phyloP scores from a whole-genome alignment of 768 basidiomycete species.

The Boletellus emodensis region DNA sequence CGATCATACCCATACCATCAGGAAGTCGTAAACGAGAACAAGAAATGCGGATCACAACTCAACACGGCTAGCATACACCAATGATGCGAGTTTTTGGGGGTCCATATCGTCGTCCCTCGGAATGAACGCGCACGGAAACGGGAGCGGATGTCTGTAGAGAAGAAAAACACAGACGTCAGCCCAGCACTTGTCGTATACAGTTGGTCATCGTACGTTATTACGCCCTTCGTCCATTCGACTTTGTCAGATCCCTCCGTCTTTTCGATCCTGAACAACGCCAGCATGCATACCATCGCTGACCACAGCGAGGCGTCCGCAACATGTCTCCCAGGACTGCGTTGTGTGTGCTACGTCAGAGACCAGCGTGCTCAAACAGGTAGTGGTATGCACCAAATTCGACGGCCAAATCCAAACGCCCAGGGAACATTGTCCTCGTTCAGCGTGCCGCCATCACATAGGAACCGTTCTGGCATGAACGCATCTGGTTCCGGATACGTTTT shows the following conservation, averaged over 20 bases:
- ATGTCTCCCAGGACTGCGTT: slow-evolving; percentile 17
- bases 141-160: slow-evolving; percentile 10
- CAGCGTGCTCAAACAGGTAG: neutral
- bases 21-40: neutral
- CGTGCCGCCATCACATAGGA: slow-evolving; percentile 20
- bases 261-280: slow-evolving; percentile 16
- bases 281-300: slow-evolving; percentile 19
- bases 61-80: slow-evolving; percentile 6
- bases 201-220: slow-evolving; percentile 2
- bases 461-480: slow-evolving; percentile 37
- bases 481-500: slow-evolving; percentile 31
- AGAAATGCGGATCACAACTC: neutral
- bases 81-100: slow-evolving; percentile 7
- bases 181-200: neutral
- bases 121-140: slow-evolving; percentile 16
- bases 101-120: slow-evolving; percentile 17
- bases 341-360: neutral
- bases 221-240: slow-evolving; percentile 16
- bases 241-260: slow-evolving; percentile 13
- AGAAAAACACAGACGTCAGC: too few species aligned
- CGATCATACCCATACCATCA: too few species aligned
- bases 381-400: slow-evolving; percentile 13
- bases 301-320: slow-evolving; percentile 22
- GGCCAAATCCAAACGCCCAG: slow-evolving; percentile 21
- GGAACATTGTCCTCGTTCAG: slow-evolving; percentile 11